phyloP scores from a whole-genome alignment of 2,329 filamentous ascomycete species.

The Diaporthe ampelina region DNA sequence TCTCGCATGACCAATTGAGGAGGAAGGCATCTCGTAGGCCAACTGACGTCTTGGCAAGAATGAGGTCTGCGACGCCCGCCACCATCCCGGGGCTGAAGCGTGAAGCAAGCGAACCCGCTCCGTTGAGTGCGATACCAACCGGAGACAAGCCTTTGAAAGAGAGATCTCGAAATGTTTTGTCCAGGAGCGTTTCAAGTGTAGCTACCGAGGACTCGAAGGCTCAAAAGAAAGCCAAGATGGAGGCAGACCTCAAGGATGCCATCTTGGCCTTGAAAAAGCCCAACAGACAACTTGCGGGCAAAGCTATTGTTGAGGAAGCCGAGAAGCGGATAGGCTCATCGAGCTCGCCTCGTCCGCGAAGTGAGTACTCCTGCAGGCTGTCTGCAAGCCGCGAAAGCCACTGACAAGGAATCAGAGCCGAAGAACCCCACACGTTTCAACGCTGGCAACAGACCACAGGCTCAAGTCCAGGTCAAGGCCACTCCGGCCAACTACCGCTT shows the following conservation, averaged over 20 bases:
- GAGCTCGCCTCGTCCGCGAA: constrained; percentile 61
- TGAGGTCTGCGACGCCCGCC: constrained; percentile 77
- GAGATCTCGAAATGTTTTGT: constrained; percentile 56
- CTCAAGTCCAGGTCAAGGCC: constrained; percentile 65
- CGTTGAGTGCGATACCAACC: constrained; percentile 63
- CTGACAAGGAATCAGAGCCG: constrained; percentile 56
- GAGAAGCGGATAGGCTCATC: constrained; percentile 69
- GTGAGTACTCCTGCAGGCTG: constrained; percentile 55
- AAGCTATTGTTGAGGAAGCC: constrained; percentile 75
- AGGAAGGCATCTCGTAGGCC: constrained; percentile 70
- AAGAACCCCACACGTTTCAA: constrained; percentile 63
- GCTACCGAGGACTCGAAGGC: constrained; percentile 69
- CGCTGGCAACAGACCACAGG: constrained; percentile 43
- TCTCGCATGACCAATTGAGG: constrained; percentile 70
- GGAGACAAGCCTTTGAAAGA: constrained; percentile 59
- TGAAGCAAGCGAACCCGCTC: constrained; percentile 73
- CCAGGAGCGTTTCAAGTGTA: constrained; percentile 61
- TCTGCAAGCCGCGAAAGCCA: background rate
- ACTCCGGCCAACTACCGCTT: constrained; percentile 70
- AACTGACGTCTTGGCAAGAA: constrained; percentile 71
- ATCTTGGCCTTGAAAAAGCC: constrained; percentile 82
- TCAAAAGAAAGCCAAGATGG: constrained; percentile 75
- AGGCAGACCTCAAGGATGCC: constrained; percentile 80
- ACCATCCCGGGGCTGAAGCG: constrained; percentile 74
- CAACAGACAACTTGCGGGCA: constrained; percentile 78